Evolutionary conservation across 1,284 basidiomycete species (phyloP).

Genomic region (Melampsora medusae): DNA sequence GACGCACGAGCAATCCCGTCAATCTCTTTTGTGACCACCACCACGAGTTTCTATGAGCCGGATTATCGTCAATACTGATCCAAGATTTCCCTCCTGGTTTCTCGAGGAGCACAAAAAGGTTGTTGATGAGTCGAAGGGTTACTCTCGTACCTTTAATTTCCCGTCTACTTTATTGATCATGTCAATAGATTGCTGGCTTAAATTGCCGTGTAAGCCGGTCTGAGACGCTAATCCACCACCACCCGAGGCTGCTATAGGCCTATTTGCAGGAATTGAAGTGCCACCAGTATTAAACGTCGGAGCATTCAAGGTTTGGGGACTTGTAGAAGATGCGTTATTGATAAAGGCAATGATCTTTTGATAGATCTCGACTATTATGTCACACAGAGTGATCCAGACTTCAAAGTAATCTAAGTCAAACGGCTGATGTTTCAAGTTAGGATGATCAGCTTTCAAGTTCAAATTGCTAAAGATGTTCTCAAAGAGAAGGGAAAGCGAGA

Average conservation of each 20-base stretch:
- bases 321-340: constrained; percentile 54
- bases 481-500: not conserved
- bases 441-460: not conserved
- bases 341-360: constrained; percentile 75
- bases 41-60: constrained; percentile 68
- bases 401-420: constrained; percentile 82
- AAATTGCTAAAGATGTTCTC: not conserved
- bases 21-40: constrained; percentile 71
- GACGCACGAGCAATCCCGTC: constrained; percentile 72
- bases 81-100: not conserved
- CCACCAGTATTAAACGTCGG: constrained; percentile 27
- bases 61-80: not conserved
- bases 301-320: constrained; percentile 45
- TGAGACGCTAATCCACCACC: constrained; percentile 19
- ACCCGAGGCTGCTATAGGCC: constrained; percentile 26
- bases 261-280: constrained; percentile 9
- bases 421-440: constrained; percentile 59
- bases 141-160: constrained; percentile 69
- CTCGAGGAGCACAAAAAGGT: not conserved
- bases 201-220: constrained; percentile 25
- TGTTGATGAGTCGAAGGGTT: not conserved
- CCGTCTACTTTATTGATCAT: constrained; percentile 73
- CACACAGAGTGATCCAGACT: constrained; percentile 75
- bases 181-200: constrained; percentile 59
- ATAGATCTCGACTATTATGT: constrained; percentile 80